phyloP scores from a whole-genome alignment of 371 early-diverging fungal species.

The Nematocida ironsii region DNA sequence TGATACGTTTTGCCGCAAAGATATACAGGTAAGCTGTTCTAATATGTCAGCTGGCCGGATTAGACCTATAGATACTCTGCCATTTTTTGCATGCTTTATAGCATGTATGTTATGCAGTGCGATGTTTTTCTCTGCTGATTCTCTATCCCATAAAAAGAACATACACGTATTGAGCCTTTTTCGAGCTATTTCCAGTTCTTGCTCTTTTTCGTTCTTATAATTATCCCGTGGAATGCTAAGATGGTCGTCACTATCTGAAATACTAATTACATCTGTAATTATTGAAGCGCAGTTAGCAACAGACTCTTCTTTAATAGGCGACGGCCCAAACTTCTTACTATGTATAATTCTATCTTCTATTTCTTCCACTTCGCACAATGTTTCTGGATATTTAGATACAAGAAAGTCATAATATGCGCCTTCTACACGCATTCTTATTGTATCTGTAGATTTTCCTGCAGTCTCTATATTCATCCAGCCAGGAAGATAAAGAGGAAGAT shows the following conservation, averaged over 20 bases:
- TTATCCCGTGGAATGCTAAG: too few relatives aligned
- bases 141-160: conserved; percentile 52
- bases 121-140: conserved; percentile 14
- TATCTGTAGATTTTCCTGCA: neutral
- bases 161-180: neutral
- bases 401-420: conserved; percentile 20
- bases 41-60: neutral
- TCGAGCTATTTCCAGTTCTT: neutral
- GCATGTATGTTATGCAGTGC: conserved; percentile 8
- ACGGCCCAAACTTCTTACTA: neutral
- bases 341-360: conserved; percentile 6
- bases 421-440: conserved; percentile 16
- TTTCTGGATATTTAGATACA: conserved; percentile 33
- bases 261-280: neutral
- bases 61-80: neutral
- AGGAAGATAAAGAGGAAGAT: conserved; percentile 18
- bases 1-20: conserved; percentile 21
- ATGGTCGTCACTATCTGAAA: neutral
- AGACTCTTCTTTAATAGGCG: neutral
- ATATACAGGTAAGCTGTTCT: neutral
- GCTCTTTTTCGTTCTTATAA: neutral
- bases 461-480: conserved; percentile 23
- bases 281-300: neutral
- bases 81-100: neutral
- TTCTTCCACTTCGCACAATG: neutral